Evolutionary conservation across 176 grass and related monocot genomes (phyloP).

Genomic region (Oropetium thomaeum): DNA sequence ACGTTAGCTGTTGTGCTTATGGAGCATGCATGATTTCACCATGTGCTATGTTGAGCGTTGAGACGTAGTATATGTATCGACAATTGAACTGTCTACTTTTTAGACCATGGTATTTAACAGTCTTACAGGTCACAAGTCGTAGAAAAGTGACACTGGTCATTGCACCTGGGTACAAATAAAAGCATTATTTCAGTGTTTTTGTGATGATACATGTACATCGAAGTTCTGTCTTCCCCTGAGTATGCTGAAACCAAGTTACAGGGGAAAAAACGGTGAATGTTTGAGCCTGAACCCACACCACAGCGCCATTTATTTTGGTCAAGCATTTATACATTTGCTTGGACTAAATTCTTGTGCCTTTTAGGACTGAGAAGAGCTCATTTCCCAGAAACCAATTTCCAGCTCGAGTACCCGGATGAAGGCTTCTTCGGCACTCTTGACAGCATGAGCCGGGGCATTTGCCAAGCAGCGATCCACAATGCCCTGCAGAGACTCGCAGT

Average conservation of each 20-base stretch:
- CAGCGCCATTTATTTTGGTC: slow-evolving; percentile 17
- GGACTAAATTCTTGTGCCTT: background rate
- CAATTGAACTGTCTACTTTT: background rate
- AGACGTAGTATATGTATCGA: too few relatives aligned
- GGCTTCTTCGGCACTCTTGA: slow-evolving; percentile 58
- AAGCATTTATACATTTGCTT: background rate
- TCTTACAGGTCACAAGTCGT: background rate
- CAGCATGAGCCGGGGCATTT: slow-evolving; percentile 43
- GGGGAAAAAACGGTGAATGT: background rate
- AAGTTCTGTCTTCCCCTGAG: background rate
- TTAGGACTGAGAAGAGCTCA: slow-evolving; percentile 49
- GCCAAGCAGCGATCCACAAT: slow-evolving; percentile 64
- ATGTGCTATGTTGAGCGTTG: background rate
- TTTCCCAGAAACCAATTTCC: slow-evolving; percentile 89
- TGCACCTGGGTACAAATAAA: background rate
- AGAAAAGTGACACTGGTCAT: background rate
- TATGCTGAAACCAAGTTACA: background rate
- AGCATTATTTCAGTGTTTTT: background rate
- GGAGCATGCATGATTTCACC: background rate
- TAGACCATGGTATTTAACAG: background rate
- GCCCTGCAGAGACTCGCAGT: slow-evolving; percentile 67
- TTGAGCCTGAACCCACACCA: background rate
- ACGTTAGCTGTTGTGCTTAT: background rate
- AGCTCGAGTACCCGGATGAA: slow-evolving; percentile 65
- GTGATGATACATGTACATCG: background rate